Evolutionary conservation across 495 filamentous ascomycete species (phyloP), one percentile per base, ranked within the genome.

Genomic region (Darksidea phi): DNA sequence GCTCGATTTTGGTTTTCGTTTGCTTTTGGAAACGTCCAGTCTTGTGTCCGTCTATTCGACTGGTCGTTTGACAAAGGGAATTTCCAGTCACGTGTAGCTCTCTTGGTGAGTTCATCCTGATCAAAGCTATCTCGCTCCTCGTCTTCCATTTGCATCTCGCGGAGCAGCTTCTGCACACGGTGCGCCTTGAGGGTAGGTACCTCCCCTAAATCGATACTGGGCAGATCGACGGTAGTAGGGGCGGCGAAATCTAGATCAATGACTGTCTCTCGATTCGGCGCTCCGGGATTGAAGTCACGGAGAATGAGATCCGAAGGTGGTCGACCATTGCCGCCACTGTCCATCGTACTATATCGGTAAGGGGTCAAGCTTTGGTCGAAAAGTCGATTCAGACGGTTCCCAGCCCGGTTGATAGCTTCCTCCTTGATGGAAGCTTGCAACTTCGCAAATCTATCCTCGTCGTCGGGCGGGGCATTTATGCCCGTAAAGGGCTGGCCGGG

Each of bases 181-280:
- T 67, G 68, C 8, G 82, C 79, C 63, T 75, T 82, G 67, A 86
- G 75, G 7, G 85, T 87, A 0, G 66, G 54, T 4, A 71, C 58
- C 28, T 71, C 68, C 6, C 53, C 60, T 7, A 70, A 52, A 41
- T 70, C 68, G 28, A 71, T 55, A 48, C 57, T 68, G 24, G 80
- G 78, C 70, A 86, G 76, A 61, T 85, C 83, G 17, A 75, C 76
- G 51, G 78, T 72, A n/a, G 78, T 66, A 21, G 75, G 78, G 1
- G 71, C 77, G 47, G 84, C 84, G 12, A 84, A 75, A 57, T 87
- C 85, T 6, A 75, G 66, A 54, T 74, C 71, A 37, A 74, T 73
- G 43, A 76, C 57, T 17, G 72, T 75, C 38, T 71, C 69, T 32
- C 74, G 70, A 23, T 70, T 70, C n/a, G 66, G 61, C 20, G 66